Percentiles rank a stretch among this genome's conserved stretches.
Conservation (phyloP, 2,329 filamentous ascomycete species). For the Thermoascus crustaceus region DNA sequence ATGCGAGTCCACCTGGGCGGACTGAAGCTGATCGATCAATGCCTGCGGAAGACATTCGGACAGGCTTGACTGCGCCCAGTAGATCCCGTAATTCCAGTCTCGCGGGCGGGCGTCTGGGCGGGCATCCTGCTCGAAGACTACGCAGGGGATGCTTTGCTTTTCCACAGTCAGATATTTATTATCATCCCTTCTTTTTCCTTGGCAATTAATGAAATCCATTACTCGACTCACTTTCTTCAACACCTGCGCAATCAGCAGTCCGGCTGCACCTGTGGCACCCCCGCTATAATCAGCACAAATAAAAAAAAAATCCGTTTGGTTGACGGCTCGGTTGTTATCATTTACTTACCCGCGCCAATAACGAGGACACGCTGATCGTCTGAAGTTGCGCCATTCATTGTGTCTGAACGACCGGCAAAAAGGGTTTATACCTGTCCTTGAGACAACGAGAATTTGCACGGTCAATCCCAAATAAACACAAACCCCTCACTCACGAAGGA, state of each 20-base stretch:
- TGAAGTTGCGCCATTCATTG: too few relatives aligned
- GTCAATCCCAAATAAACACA: too few relatives aligned
- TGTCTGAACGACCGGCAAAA: too few relatives aligned
- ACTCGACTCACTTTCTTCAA: slow-evolving; percentile 9
- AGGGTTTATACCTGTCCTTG: too few relatives aligned
- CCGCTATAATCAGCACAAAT: too few relatives aligned
- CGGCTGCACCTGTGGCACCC: slow-evolving; percentile 9
- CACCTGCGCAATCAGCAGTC: slow-evolving; percentile 9
- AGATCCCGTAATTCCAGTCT: slow-evolving; percentile 28
- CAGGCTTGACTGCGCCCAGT: slow-evolving; percentile 25
- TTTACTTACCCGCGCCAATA: slow-evolving; percentile 6
- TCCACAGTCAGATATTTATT: neutral
- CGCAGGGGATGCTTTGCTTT: slow-evolving; percentile 16
- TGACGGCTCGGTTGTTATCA: neutral
- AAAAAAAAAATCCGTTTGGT: too few relatives aligned
- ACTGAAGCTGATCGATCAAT: slow-evolving; percentile 14
- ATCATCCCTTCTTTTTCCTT: neutral
- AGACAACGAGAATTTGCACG: too few relatives aligned
- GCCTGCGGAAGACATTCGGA: slow-evolving; percentile 20
- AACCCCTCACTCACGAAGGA: too few relatives aligned
- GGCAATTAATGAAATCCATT: neutral
- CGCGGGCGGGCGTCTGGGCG: slow-evolving; percentile 16
- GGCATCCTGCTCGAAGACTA: slow-evolving; percentile 25
- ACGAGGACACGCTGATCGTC: slow-evolving; percentile 3
- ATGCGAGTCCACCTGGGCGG: slow-evolving; percentile 19